These are phyloP conservation scores for Globisporangium spinosum DNA, from an alignment of 352 stramenopile species.

Conservation along the genomic window DNA sequence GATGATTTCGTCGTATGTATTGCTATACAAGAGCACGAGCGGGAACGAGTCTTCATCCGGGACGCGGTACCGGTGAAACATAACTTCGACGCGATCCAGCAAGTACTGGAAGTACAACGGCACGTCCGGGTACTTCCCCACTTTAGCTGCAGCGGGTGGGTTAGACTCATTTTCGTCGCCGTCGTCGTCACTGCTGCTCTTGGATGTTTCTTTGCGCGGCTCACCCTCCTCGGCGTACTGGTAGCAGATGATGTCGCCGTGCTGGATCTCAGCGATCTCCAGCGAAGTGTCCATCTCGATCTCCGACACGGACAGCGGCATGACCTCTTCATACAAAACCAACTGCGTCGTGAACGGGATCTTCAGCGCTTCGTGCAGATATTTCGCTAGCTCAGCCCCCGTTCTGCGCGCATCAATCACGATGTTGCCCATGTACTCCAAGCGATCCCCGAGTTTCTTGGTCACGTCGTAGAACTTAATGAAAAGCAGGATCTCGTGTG, in stretches of 20 bases:
- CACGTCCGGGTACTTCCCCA: constrained; percentile 66
- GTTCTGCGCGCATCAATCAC: constrained; percentile 62
- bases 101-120: constrained; percentile 81
- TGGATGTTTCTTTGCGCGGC: constrained; percentile 20
- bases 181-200: constrained; percentile 24
- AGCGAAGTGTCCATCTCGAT: constrained; percentile 55
- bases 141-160: neutral
- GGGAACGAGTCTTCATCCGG: constrained; percentile 45
- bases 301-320: constrained; percentile 51
- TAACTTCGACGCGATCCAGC: constrained; percentile 75
- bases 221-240: constrained; percentile 38
- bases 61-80: constrained; percentile 53
- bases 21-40: constrained; percentile 57
- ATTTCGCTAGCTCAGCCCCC: constrained; percentile 43
- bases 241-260: constrained; percentile 84
- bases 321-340: constrained; percentile 73
- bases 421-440: constrained; percentile 81
- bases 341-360: constrained; percentile 54
- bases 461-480: constrained; percentile 82
- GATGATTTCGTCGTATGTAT: constrained; percentile 74
- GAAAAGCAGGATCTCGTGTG: constrained; percentile 71
- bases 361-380: constrained; percentile 47
- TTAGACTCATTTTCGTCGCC: constrained; percentile 9
- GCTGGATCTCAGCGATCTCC: constrained; percentile 58
- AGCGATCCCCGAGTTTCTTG: constrained; percentile 50